These are phyloP conservation scores for Geotrichum bryndzae DNA, from an alignment of 1,139 yeast species.

Conservation along the genomic window DNA sequence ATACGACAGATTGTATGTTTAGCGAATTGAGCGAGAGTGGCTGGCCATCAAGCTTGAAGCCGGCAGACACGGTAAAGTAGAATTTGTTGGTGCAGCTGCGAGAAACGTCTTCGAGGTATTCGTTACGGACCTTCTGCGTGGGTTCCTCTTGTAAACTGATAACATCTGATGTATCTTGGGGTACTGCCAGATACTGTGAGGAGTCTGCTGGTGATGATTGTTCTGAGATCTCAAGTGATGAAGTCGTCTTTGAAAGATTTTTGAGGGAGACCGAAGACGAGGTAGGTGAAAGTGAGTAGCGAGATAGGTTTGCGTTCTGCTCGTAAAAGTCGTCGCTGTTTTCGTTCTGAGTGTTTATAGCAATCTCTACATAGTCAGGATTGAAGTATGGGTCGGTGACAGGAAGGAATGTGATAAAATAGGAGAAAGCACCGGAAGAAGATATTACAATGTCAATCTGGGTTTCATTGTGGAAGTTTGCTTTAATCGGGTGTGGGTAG, in stretches of 20 bases:
- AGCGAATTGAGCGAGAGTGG: slow-evolving; percentile 73
- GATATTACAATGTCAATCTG: slow-evolving; percentile 55
- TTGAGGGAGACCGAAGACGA: not conserved
- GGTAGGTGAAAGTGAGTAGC: not conserved
- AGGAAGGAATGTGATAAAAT: slow-evolving; percentile 31
- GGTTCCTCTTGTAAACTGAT: slow-evolving; percentile 13
- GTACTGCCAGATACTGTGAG: not conserved
- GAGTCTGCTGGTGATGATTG: not conserved
- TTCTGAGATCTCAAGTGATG: not conserved
- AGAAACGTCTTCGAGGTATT: slow-evolving; percentile 4
- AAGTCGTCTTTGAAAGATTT: not conserved
- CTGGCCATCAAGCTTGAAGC: slow-evolving; percentile 50
- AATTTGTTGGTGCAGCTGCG: slow-evolving; percentile 44
- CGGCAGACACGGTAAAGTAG: slow-evolving; percentile 80
- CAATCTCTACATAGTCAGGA: not conserved
- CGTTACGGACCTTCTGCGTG: slow-evolving; percentile 10
- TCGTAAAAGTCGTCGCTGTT: not conserved
- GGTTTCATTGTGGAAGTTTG: slow-evolving; percentile 43
- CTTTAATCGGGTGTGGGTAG: slow-evolving; percentile 46
- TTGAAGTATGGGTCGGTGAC: slow-evolving; percentile 23
- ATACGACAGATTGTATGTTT: slow-evolving; percentile 76
- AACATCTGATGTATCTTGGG: slow-evolving; percentile 12
- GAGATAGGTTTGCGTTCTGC: not conserved
- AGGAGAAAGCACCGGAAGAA: slow-evolving; percentile 77
- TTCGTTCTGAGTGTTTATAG: not conserved